Evolutionary conservation across 257 asterid genomes (phyloP).

Genomic region (Verbena officinalis): DNA sequence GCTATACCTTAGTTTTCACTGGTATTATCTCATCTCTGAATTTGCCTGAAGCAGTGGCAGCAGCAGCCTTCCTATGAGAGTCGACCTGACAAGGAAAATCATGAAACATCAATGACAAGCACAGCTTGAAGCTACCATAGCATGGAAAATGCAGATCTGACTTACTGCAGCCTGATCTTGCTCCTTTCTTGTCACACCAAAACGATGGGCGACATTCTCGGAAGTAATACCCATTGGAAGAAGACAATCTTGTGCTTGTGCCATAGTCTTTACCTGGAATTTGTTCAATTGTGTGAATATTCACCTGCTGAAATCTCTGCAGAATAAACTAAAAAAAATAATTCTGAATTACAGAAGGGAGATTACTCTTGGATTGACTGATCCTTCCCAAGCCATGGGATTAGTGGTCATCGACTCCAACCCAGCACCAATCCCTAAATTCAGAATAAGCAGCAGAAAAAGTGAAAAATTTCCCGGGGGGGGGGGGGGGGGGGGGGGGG

Average conservation of each 20-base stretch:
- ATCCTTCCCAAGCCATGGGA: slow-evolving; percentile 98
- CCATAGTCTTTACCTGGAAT: slow-evolving; percentile 75
- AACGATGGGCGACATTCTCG: slow-evolving; percentile 94
- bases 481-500: no score
- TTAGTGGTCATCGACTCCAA: slow-evolving; percentile 92
- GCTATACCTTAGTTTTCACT: slow-evolving; percentile 72
- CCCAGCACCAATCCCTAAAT: slow-evolving; percentile 95
- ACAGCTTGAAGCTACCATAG: slow-evolving; percentile 44
- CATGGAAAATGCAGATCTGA: slow-evolving; percentile 24
- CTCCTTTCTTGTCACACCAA: slow-evolving; percentile 86
- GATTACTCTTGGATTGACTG: slow-evolving; percentile 89
- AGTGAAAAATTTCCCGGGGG: neutral
- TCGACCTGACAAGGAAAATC: slow-evolving; percentile 58
- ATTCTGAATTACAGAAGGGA: slow-evolving; percentile 16
- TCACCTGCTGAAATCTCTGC: neutral
- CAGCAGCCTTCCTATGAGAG: slow-evolving; percentile 95
- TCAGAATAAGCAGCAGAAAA: slow-evolving; percentile 20
- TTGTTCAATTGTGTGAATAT: neutral
- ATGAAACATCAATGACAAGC: neutral
- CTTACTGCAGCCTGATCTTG: slow-evolving; percentile 99
- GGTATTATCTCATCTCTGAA: slow-evolving; percentile 95
- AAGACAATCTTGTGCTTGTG: slow-evolving; percentile 92
- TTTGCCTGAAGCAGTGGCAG: slow-evolving; percentile 95
- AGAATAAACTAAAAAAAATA: slow-evolving; percentile 4
- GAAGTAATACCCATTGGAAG: slow-evolving; percentile 99